Conservation (phyloP, 768 basidiomycete genomes). For the Pleurotus tuber-regium region DNA sequence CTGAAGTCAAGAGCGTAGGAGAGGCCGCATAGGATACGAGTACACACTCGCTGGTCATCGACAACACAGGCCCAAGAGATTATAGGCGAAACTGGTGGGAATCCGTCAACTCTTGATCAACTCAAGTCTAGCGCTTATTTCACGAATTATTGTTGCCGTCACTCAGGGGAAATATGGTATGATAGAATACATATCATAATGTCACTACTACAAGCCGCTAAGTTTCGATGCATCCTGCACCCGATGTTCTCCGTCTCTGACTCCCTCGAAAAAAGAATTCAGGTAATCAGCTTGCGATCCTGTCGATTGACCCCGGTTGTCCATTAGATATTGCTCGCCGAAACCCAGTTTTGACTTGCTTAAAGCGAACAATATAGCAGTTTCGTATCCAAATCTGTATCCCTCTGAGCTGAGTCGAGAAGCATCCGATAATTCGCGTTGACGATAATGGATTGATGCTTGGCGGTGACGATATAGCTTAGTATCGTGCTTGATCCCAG, state of each 20-base stretch:
- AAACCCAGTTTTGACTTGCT: constrained; percentile 57
- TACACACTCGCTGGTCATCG: constrained; percentile 40
- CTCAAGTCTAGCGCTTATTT: too few relatives aligned
- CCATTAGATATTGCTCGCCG: constrained; percentile 54
- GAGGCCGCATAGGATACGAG: constrained; percentile 70
- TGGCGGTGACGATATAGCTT: constrained; percentile 18
- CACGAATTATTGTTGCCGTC: too few relatives aligned
- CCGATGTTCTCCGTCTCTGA: constrained; percentile 40
- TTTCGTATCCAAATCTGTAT: constrained; percentile 57
- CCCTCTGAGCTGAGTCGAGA: constrained; percentile 33
- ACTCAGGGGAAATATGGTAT: too few relatives aligned
- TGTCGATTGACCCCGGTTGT: constrained; percentile 35
- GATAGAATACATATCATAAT: too few relatives aligned
- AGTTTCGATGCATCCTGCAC: constrained; percentile 5
- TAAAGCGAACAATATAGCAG: constrained; percentile 53
- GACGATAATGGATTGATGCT: constrained; percentile 21
- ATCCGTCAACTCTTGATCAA: too few relatives aligned
- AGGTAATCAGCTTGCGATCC: constrained; percentile 43
- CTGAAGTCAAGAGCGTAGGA: constrained; percentile 61
- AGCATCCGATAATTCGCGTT: constrained; percentile 8
- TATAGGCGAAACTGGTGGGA: too few relatives aligned
- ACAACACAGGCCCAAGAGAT: too few relatives aligned
- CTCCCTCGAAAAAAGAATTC: constrained; percentile 45
- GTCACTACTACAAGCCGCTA: too few relatives aligned
- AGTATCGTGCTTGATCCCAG: not conserved